Conservation (phyloP, 192 early-diverging fungal genomes). For the Umbelopsis vinacea region DNA sequence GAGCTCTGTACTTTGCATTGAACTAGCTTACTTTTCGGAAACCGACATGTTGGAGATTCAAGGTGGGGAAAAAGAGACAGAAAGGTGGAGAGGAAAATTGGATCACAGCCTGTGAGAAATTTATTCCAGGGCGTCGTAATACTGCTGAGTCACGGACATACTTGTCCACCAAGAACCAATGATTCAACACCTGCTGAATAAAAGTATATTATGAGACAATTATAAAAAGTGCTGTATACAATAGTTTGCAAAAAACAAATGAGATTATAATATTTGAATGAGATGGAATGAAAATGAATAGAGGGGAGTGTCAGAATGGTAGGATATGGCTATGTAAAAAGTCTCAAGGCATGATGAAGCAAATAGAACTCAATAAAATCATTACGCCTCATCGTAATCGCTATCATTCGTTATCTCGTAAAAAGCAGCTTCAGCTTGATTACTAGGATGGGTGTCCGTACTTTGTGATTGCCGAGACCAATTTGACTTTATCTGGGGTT, state of each 20-base stretch:
- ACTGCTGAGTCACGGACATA: too few species aligned
- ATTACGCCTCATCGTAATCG: neutral
- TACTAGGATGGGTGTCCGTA: neutral
- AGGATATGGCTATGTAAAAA: neutral
- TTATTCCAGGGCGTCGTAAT: too few species aligned
- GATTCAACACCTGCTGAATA: too few species aligned
- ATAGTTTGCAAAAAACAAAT: neutral
- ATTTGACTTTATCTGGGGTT: neutral
- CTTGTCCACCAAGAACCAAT: too few species aligned
- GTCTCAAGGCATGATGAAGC: neutral
- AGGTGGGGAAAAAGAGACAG: neutral
- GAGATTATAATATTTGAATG: neutral
- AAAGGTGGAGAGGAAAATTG: neutral
- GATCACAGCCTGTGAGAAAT: too few species aligned
- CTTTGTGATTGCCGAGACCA: slow-evolving; percentile 3
- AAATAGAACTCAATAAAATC: too few species aligned
- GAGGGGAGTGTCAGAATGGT: too few species aligned
- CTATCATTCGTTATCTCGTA: neutral
- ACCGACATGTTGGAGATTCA: neutral
- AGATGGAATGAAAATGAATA: neutral
- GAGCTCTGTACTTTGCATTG: neutral
- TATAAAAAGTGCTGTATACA: too few species aligned
- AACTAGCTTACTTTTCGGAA: neutral
- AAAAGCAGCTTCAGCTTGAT: neutral
- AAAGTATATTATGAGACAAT: too few species aligned